phyloP scores from a whole-genome alignment of 805 yeast species.

The Hanseniaspora taiwanica region DNA sequence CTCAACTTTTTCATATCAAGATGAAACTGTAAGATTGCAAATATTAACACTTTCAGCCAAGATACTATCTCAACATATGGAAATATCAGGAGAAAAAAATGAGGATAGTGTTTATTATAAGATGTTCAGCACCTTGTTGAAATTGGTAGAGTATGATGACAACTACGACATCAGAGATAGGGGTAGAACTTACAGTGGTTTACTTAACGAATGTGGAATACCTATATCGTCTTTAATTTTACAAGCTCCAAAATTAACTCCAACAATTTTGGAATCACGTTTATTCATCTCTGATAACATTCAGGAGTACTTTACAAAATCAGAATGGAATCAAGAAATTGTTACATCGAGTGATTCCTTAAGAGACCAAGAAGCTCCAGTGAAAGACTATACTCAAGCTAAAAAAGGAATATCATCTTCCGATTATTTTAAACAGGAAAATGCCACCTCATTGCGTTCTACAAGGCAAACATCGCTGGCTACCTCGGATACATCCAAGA shows the following conservation, averaged over 20 bases:
- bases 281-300: slow-evolving; percentile 2
- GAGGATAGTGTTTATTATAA: slow-evolving; percentile 19
- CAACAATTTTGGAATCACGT: slow-evolving; percentile 19
- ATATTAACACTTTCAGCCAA: slow-evolving; percentile 65
- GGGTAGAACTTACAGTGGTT: slow-evolving; percentile 56
- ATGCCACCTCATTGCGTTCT: not conserved
- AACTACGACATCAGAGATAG: slow-evolving; percentile 73
- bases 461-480: not conserved
- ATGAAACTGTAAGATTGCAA: slow-evolving; percentile 51
- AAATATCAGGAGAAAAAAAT: not conserved
- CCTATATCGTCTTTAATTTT: slow-evolving; percentile 57
- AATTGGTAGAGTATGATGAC: slow-evolving; percentile 59
- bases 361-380: slow-evolving; percentile 25
- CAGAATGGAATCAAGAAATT: not conserved
- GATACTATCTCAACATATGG: slow-evolving; percentile 26
- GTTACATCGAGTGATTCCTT: slow-evolving; percentile 12
- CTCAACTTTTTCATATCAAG: slow-evolving; percentile 39
- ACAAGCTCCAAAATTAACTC: slow-evolving; percentile 66
- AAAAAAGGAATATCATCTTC: slow-evolving; percentile 23
- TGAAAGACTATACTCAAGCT: slow-evolving; percentile 28
- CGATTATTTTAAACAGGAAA: slow-evolving; percentile 6
- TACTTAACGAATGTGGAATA: slow-evolving; percentile 38
- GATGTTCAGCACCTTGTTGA: slow-evolving; percentile 48
- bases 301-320: not conserved
- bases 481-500: slow-evolving; percentile 3